phyloP scores from a whole-genome alignment of 2,329 filamentous ascomycete genomes.

The Diaporthe destruens region DNA sequence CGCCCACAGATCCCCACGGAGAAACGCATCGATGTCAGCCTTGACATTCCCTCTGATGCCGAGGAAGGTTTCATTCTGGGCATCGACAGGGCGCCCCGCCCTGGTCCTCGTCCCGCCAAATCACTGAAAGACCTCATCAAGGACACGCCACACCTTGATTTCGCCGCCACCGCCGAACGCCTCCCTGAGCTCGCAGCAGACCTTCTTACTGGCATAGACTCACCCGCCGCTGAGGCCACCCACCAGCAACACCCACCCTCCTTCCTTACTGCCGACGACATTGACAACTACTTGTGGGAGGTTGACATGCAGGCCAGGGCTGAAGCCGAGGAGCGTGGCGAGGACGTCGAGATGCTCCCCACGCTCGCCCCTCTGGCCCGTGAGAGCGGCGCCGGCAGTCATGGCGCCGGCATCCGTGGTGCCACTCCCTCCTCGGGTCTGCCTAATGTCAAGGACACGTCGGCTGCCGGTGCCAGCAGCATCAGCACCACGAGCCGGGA shows the following conservation, averaged over 20 bases:
- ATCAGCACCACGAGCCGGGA: slow-evolving; percentile 53
- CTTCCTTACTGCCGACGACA: slow-evolving; percentile 77
- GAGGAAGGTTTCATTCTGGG: slow-evolving; percentile 76
- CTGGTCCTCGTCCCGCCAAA: slow-evolving; percentile 58
- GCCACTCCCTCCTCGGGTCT: slow-evolving; percentile 38
- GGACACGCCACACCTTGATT: slow-evolving; percentile 65
- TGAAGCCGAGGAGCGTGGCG: slow-evolving; percentile 51
- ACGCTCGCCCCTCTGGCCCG: slow-evolving; percentile 64
- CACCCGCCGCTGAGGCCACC: slow-evolving; percentile 55
- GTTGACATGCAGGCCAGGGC: slow-evolving; percentile 67
- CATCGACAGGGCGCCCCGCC: slow-evolving; percentile 78
- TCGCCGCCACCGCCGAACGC: slow-evolving; percentile 69
- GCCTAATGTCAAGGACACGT: slow-evolving; percentile 53
- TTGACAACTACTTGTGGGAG: slow-evolving; percentile 80
- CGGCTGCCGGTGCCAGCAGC: slow-evolving; percentile 58
- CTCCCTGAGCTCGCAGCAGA: slow-evolving; percentile 69
- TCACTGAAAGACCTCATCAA: slow-evolving; percentile 63
- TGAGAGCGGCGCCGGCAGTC: slow-evolving; percentile 52
- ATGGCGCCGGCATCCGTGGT: slow-evolving; percentile 54
- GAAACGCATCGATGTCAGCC: slow-evolving; percentile 79
- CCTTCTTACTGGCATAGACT: slow-evolving; percentile 57
- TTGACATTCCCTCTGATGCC: slow-evolving; percentile 59
- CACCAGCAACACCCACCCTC: slow-evolving; percentile 70
- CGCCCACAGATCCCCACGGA: slow-evolving; percentile 81
- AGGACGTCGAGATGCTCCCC: slow-evolving; percentile 53